phyloP scores from a whole-genome alignment of 495 filamentous ascomycete genomes.

The Neurospora sublineolata region DNA sequence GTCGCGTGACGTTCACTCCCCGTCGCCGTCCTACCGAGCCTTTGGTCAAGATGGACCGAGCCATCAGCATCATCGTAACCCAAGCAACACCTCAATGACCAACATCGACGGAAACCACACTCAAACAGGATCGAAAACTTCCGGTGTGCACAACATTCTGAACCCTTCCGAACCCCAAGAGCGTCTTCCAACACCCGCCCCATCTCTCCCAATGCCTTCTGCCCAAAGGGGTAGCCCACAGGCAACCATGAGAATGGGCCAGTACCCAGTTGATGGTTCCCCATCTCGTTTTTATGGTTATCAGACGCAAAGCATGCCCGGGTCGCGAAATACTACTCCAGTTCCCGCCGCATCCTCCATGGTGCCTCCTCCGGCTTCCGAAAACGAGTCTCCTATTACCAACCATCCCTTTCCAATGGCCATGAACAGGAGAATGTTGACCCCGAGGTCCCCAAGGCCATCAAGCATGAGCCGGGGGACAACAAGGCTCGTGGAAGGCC shows the following conservation, averaged over 20 bases:
- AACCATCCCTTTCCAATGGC: conserved; percentile 27
- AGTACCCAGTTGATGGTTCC: conserved; percentile 19
- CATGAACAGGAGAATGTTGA: conserved; percentile 43
- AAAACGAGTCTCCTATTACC: conserved; percentile 29
- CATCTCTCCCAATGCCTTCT: conserved; percentile 7
- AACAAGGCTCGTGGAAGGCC: conserved; percentile 33
- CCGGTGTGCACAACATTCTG: conserved; percentile 40
- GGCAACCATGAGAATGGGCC: conserved; percentile 14
- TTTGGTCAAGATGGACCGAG: conserved; percentile 15
- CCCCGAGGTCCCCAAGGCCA: conserved; percentile 51
- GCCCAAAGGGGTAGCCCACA: conserved; percentile 5
- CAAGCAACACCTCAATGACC: conserved; percentile 12
- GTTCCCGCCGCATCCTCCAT: conserved; percentile 13
- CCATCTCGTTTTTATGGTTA: conserved; percentile 20
- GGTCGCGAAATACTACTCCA: neutral
- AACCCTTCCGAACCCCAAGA: conserved; percentile 32
- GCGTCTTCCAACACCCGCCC: conserved; percentile 9
- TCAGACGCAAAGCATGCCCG: conserved; percentile 17
- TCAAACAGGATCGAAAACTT: conserved; percentile 27
- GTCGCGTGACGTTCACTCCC: conserved; percentile 14
- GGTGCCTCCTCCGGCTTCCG: conserved; percentile 18
- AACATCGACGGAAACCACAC: conserved; percentile 24
- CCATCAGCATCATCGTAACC: conserved; percentile 20
- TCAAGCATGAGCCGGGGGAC: conserved; percentile 32
- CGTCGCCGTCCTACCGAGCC: conserved; percentile 15